Base-by-base conservation (phyloP, 2,329 filamentous ascomycete species). In the Colletotrichum horii region DNA sequence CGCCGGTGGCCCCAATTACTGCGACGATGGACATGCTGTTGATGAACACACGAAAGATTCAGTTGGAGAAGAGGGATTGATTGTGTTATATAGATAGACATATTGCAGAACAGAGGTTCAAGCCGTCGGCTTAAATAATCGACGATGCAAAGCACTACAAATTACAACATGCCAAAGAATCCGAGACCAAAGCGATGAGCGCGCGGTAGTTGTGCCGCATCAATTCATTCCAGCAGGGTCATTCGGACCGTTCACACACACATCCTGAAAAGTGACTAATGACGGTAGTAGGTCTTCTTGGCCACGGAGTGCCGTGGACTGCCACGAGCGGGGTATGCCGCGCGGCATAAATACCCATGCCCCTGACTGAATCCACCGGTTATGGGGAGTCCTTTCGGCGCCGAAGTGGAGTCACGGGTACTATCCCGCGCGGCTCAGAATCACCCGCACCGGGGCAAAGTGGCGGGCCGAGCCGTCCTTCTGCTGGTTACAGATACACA, bases 131-230 rank as follows among this genome's bases (percentile, higher is more conserved):
- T n/a, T 43, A 43, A 43, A n/a, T 43, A 43, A 0, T 43, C 12
- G 0, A 43, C 6, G 6, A 6, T 2, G n/a, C 19, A 19, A 43
- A 43, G 5, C 38, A 0, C n/a, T 11, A 0, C 0, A 43, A 9
- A 43, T 0, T 6, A 43, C 38, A 0, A 0, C 38, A 43, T 8
- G 19, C 0, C 4, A 43, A 43, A n/a, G 3, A 0, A 12, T 12
- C 19, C 19, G 38, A 43, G 38, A n/a, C 0, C 38, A n/a, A 2
- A 12, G 0, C 38, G 19, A 2, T 4, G 38, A 43, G 38, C 38
- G 38, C 38, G 38, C 38, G 38, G 38, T 48, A 48, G 9, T n/a
- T 9, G 1, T 48, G 38, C 38, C 19, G n/a, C n/a, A 19, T 2
- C 2, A 1, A 2, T 43, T 43, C n/a, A 19, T 43, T 43, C 19